Conservation (phyloP, 2,329 filamentous ascomycete species). For the Beauveria scarabaeidicola region DNA sequence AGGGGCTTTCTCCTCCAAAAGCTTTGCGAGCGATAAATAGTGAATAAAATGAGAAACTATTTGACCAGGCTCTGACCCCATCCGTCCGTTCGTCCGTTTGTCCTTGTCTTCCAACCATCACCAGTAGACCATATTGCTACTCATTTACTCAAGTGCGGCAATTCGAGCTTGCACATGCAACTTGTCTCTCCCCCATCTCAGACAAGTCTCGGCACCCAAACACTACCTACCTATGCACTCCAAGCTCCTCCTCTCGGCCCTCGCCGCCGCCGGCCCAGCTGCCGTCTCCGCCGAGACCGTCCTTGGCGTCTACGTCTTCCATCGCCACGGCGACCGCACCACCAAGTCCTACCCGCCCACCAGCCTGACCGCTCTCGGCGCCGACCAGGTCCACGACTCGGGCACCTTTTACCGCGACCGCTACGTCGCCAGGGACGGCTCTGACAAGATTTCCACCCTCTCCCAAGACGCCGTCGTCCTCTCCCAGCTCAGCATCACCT, state of each 20-base stretch:
- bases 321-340: slow-evolving; percentile 83
- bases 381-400: slow-evolving; percentile 62
- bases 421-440: slow-evolving; percentile 58
- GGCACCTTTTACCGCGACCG: slow-evolving; percentile 68
- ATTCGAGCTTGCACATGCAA: not conserved
- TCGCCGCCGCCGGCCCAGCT: slow-evolving; percentile 29
- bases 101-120: not conserved
- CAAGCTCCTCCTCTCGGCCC: slow-evolving; percentile 32
- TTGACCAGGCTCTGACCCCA: slow-evolving; percentile 1
- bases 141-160: not conserved
- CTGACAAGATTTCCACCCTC: slow-evolving; percentile 56
- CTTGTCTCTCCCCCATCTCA: not conserved
- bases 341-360: slow-evolving; percentile 65
- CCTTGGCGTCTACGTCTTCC: slow-evolving; percentile 78
- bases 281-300: slow-evolving; percentile 49
- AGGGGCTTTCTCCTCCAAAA: not conserved
- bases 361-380: slow-evolving; percentile 70
- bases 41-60: slow-evolving; percentile 6
- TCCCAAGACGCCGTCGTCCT: slow-evolving; percentile 57
- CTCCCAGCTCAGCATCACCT: slow-evolving; percentile 61
- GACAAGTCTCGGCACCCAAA: slow-evolving; percentile 1
- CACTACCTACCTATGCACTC: slow-evolving; percentile 33
- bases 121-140: not conserved
- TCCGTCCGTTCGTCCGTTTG: not conserved
- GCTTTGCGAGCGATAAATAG: not conserved